A percentile compares a stretch with the other conserved stretches of the same genome.
These are phyloP conservation scores for Pichia kudriavzevii DNA, from an alignment of 1,139 yeast species.

Conservation along the genomic window DNA sequence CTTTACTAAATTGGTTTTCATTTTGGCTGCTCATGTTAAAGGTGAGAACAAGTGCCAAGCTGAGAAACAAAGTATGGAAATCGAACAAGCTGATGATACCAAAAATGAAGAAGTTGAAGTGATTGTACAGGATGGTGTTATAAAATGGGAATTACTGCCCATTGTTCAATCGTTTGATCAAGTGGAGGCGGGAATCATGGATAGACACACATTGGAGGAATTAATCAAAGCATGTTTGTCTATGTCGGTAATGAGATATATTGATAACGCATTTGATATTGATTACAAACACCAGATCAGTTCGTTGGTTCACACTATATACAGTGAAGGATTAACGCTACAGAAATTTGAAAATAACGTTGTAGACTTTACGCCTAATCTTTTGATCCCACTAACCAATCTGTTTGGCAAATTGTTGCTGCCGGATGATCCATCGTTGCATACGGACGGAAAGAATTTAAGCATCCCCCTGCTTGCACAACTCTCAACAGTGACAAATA, in stretches of 20 bases:
- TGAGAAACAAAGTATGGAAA: slow-evolving; percentile 5
- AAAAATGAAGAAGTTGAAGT: too few relatives aligned
- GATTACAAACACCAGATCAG: slow-evolving; percentile 6
- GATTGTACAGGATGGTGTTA: too few relatives aligned
- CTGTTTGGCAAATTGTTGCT: slow-evolving; percentile 19
- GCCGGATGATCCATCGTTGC: not conserved
- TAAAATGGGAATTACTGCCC: slow-evolving; percentile 24
- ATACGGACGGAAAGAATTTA: slow-evolving; percentile 5
- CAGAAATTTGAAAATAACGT: slow-evolving; percentile 2
- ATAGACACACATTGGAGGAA: not conserved
- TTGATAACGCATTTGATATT: slow-evolving; percentile 4
- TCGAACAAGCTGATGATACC: slow-evolving; percentile 10
- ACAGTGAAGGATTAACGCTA: not conserved
- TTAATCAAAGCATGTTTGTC: slow-evolving; percentile 9
- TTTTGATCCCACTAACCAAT: slow-evolving; percentile 32
- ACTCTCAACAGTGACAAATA: slow-evolving; percentile 6
- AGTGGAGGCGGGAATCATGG: slow-evolving; percentile 20
- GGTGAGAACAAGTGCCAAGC: too few relatives aligned
- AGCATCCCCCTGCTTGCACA: slow-evolving; percentile 8
- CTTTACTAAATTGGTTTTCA: too few relatives aligned
- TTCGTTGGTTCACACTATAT: slow-evolving; percentile 5
- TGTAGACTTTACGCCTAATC: slow-evolving; percentile 23
- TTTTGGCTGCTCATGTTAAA: too few relatives aligned
- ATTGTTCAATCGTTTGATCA: slow-evolving; percentile 24
- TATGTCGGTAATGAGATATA: slow-evolving; percentile 5